phyloP scores from a whole-genome alignment of 495 filamentous ascomycete genomes.

The Aspergillus bertholletiae region DNA sequence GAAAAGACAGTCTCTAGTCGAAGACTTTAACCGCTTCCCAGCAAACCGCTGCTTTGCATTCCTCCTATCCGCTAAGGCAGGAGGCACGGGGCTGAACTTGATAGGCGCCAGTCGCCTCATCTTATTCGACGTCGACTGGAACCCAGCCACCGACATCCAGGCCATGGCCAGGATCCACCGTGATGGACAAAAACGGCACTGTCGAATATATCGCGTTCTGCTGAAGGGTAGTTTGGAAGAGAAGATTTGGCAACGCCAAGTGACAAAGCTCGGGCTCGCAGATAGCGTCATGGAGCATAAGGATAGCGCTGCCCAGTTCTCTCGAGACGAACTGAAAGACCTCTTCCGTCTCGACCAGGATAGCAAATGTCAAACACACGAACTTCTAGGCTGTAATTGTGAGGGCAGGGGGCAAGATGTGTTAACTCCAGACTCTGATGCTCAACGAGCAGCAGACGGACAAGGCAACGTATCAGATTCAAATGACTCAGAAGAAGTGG shows the following conservation, averaged over 20 bases:
- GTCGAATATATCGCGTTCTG: conserved; percentile 71
- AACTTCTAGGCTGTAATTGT: conserved; percentile 65
- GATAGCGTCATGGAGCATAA: conserved; percentile 66
- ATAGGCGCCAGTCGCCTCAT: conserved; percentile 73
- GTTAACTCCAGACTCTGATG: background rate
- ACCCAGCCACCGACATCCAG: conserved; percentile 75
- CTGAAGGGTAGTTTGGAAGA: conserved; percentile 74
- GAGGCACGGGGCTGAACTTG: conserved; percentile 73
- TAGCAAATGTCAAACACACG: conserved; percentile 60
- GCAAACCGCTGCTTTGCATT: conserved; percentile 64
- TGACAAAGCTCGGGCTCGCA: conserved; percentile 70
- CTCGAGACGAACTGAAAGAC: conserved; percentile 64
- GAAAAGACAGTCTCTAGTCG: conserved; percentile 72
- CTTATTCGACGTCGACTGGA: conserved; percentile 83
- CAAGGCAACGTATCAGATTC: background rate
- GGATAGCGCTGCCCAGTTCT: conserved; percentile 56
- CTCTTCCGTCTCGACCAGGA: conserved; percentile 66
- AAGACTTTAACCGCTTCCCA: conserved; percentile 67
- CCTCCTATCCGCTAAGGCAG: conserved; percentile 74
- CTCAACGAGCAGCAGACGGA: conserved; percentile 7
- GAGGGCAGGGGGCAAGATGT: conserved; percentile 50
- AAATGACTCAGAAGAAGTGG: conserved; percentile 33
- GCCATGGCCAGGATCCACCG: conserved; percentile 85
- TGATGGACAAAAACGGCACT: conserved; percentile 69
- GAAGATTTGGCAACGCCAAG: conserved; percentile 81